These are phyloP conservation scores for Rubus parviflorus DNA, from an alignment of 306 rosid genomes.

Conservation along the genomic window DNA sequence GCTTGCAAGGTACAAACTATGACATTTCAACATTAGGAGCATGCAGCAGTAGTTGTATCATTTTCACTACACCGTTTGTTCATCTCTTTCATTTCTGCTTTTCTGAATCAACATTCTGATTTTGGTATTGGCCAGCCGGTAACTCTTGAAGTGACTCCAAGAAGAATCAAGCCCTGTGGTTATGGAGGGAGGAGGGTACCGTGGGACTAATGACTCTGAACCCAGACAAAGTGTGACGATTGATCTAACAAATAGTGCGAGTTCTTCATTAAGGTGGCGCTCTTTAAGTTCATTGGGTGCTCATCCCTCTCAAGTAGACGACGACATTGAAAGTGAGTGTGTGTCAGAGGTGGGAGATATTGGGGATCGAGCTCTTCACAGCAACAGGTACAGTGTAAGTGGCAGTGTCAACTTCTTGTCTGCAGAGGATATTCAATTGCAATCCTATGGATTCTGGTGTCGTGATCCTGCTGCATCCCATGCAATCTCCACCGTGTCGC, in stretches of 20 bases:
- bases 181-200: constrained; percentile 17
- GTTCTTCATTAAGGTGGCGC: constrained; percentile 48
- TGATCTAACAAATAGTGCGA: constrained; percentile 52
- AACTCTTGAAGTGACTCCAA: constrained; percentile 22
- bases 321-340: constrained; percentile 41
- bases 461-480: constrained; percentile 19
- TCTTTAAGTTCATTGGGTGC: constrained; percentile 51
- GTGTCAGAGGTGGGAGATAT: constrained; percentile 92
- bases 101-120: constrained; percentile 7
- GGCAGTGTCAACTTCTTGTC: constrained; percentile 35
- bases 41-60: not conserved
- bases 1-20: not conserved
- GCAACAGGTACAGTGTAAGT: constrained; percentile 46
- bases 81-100: not conserved
- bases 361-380: constrained; percentile 77
- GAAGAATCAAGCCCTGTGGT: constrained; percentile 23
- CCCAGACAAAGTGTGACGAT: constrained; percentile 46
- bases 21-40: not conserved
- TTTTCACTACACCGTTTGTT: not conserved
- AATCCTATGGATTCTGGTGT: constrained; percentile 24
- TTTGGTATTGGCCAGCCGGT: not conserved
- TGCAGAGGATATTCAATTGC: constrained; percentile 32
- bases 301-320: constrained; percentile 33
- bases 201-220: constrained; percentile 17
- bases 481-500: constrained; percentile 34